Percentiles rank a stretch among this genome's conserved stretches.
These are phyloP conservation scores for Sarocladium brachiariae DNA, from an alignment of 2,329 filamentous ascomycete genomes.

Conservation along the genomic window DNA sequence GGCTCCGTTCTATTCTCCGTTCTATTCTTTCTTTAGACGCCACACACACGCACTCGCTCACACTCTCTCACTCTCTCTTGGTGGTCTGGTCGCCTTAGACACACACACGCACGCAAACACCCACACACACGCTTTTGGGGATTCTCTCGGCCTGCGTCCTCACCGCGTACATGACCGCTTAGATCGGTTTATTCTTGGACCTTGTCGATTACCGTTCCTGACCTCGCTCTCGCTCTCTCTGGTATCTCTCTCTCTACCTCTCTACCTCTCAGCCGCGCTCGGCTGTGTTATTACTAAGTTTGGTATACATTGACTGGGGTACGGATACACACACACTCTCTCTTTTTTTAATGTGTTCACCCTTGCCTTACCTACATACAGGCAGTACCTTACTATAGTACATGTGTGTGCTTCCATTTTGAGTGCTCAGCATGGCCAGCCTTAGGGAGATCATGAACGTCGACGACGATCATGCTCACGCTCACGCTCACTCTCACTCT, in stretches of 20 bases:
- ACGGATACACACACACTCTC: no score
- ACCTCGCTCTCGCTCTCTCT: not conserved
- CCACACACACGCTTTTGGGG: not conserved
- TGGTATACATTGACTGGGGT: conserved; percentile 28
- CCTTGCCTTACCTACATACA: conserved; percentile 8
- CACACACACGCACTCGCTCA: no score
- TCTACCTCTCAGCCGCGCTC: conserved; percentile 7
- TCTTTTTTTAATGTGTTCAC: conserved; percentile 15
- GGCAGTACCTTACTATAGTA: not conserved
- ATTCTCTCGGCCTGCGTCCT: no score
- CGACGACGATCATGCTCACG: conserved; percentile 42
- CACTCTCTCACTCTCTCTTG: no score
- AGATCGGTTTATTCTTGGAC: conserved; percentile 9
- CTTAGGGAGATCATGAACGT: conserved; percentile 52
- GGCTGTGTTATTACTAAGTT: conserved; percentile 8
- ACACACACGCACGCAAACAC: not conserved
- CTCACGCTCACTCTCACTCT: no score
- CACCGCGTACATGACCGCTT: not conserved
- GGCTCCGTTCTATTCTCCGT: no score
- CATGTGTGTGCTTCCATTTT: conserved; percentile 29
- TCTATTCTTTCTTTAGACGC: conserved; percentile 8
- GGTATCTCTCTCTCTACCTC: no score
- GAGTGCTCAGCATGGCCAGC: conserved; percentile 42
- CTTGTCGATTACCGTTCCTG: not conserved
- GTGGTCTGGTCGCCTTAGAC: not conserved